These are phyloP conservation scores for Kwoniella shandongensis DNA, from an alignment of 768 basidiomycete species.

Conservation along the genomic window DNA sequence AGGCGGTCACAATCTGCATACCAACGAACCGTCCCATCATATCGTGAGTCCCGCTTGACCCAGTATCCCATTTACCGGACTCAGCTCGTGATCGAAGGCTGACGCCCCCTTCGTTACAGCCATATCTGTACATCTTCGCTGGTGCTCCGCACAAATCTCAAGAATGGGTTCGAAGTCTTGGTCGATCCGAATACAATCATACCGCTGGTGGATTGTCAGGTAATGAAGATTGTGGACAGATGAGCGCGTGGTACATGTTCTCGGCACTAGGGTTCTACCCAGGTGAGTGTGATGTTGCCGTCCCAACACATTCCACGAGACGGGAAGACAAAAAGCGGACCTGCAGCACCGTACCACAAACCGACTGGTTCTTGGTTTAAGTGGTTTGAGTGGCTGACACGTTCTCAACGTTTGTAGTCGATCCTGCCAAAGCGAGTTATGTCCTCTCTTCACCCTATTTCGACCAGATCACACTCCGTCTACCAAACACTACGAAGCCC, in stretches of 20 bases:
- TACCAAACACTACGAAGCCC: constrained; percentile 56
- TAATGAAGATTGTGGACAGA: constrained; percentile 87
- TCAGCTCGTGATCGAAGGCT: no score
- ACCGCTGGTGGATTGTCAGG: constrained; percentile 71
- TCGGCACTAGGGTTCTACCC: constrained; percentile 78
- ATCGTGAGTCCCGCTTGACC: constrained; percentile 54
- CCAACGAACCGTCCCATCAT: constrained; percentile 85
- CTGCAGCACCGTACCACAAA: no score
- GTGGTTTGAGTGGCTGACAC: no score
- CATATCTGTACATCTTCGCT: constrained; percentile 74
- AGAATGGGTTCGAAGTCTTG: constrained; percentile 69
- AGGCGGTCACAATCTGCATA: constrained; percentile 74
- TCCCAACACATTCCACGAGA: no score
- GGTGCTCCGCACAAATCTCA: constrained; percentile 71
- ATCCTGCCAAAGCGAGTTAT: constrained; percentile 74
- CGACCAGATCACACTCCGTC: constrained; percentile 60
- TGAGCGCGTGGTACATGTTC: constrained; percentile 87
- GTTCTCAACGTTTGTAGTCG: constrained; percentile 57
- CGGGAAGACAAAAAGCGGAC: no score
- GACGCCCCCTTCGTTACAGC: constrained; percentile 48
- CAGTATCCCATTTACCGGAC: neutral
- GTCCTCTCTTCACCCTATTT: constrained; percentile 69
- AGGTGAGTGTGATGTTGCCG: constrained; percentile 20
- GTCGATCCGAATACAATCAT: constrained; percentile 65
- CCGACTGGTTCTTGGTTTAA: no score